Evolutionary conservation across 352 stramenopile species (phyloP), one percentile per base, ranked within the genome.

Genomic region (Halophytophthora polymorphica): DNA sequence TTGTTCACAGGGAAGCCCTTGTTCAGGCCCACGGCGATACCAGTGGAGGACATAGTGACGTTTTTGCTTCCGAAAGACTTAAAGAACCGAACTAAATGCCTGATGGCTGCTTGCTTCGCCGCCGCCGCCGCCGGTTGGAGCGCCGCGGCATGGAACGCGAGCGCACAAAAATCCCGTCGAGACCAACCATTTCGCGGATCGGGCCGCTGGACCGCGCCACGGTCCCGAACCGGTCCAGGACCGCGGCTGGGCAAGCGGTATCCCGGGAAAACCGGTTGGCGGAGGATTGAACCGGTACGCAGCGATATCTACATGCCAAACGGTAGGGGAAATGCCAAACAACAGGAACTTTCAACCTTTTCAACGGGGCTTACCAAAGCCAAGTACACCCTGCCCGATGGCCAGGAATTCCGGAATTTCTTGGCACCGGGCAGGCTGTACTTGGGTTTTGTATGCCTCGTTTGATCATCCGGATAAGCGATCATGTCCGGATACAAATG

Each of bases 1-100:
- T 98, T 97, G 69, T 86, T 88, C 58, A 95, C 74, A 80, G 88
- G 82, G 83, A 83, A 97, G 53, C 88, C 87, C 82, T 97, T 97
- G 77, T 95, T 92, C 49, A 94, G 65, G 68, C 88, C 88, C 71
- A 93, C 77, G 66, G 85, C 86, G 68, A 96, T 96, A 87, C 87
- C 87, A 80, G 82, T 90, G 62, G 84, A 93, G 75, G 84, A 92
- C 83, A 94, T 85, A 59, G 43, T 69, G 64, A 73, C 83, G 76
- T 80, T 75, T 79, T 80, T 86, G 76, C 76, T 88, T 90, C 74
- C 69, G 73, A 89, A 85, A 86, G 66, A 77, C 71, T 82, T 74
- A 90, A 90, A 90, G 79, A 90, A 90, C 82, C 79, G 76, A 88
- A 90, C 74, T 83, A 75, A 63, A 68, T 59, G 42, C 22, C 56